Conservation (phyloP, 1,284 basidiomycete species). For the Tilletiopsis washingtonensis region DNA sequence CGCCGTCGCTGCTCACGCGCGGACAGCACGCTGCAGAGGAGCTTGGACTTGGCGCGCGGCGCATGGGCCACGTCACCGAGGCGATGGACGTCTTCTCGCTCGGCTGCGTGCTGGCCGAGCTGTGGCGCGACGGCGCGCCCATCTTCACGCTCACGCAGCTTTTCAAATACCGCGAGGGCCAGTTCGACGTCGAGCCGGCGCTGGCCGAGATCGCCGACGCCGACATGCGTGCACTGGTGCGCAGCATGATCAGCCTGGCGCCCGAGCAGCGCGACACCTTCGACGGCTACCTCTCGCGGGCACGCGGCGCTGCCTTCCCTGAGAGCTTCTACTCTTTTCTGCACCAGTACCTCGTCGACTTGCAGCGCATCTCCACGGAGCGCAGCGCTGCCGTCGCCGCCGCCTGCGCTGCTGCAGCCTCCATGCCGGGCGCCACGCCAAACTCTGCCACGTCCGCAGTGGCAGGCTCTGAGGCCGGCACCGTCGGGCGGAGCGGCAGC, state of each 20-base stretch:
- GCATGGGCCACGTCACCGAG: slow-evolving; percentile 77
- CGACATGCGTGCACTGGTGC: slow-evolving; percentile 65
- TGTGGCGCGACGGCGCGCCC: slow-evolving; percentile 89
- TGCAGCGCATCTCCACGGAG: slow-evolving; percentile 60
- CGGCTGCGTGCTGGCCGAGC: slow-evolving; percentile 90
- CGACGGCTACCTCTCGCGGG: slow-evolving; percentile 68
- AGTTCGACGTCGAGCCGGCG: slow-evolving; percentile 67
- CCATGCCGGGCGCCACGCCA: neutral
- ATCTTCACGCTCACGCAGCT: slow-evolving; percentile 91
- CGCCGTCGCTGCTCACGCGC: neutral
- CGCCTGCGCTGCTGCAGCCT: neutral
- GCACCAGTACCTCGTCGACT: slow-evolving; percentile 74
- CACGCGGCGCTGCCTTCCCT: slow-evolving; percentile 69
- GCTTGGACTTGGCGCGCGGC: slow-evolving; percentile 46
- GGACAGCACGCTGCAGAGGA: slow-evolving; percentile 14
- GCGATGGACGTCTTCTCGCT: slow-evolving; percentile 96
- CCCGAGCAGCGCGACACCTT: slow-evolving; percentile 71
- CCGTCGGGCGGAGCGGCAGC: neutral
- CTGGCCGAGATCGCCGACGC: slow-evolving; percentile 71
- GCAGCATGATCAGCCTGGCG: slow-evolving; percentile 79
- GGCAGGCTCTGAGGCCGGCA: slow-evolving; percentile 6
- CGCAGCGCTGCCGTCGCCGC: neutral
- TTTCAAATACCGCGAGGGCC: slow-evolving; percentile 85
- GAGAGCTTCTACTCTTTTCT: slow-evolving; percentile 90
- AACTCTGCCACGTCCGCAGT: neutral